phyloP scores from a whole-genome alignment of 768 basidiomycete species.

The Galerina sulciceps region DNA sequence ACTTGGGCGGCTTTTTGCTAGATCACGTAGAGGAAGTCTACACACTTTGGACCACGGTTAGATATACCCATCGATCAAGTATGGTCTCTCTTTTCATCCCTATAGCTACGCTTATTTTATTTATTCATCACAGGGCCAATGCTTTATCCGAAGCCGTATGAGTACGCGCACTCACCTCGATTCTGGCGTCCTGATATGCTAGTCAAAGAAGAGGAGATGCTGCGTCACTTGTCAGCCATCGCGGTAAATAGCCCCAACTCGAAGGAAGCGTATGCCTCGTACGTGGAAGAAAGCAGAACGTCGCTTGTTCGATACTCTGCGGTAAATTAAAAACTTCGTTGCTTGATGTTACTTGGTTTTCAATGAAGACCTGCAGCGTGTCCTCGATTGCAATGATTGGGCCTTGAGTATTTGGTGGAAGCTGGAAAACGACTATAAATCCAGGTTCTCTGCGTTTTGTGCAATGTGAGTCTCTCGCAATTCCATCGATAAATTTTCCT shows the following conservation, averaged over 20 bases:
- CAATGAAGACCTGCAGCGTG: not conserved
- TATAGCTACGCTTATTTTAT: too few relatives aligned
- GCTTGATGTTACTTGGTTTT: too few relatives aligned
- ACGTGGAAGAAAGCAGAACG: not conserved
- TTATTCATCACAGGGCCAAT: not conserved
- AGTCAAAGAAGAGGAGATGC: not conserved
- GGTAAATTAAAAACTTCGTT: too few relatives aligned
- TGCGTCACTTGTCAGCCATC: not conserved
- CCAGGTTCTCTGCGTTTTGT: not conserved
- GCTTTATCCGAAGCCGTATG: not conserved
- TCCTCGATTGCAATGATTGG: not conserved
- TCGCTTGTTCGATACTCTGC: too few relatives aligned
- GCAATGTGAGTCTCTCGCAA: not conserved
- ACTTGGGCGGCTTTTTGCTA: not conserved
- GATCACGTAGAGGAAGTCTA: not conserved
- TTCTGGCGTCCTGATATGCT: not conserved
- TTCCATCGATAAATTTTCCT: not conserved
- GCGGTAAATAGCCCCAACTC: not conserved
- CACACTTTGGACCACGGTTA: not conserved
- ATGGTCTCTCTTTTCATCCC: not conserved
- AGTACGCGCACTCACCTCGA: not conserved
- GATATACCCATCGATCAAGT: conserved; percentile 2
- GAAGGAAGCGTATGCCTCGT: not conserved
- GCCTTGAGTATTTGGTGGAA: not conserved
- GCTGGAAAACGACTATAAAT: not conserved